Evolutionary conservation across 164 flowering plant genomes (phyloP).

Genomic region (Protea cynaroides): DNA sequence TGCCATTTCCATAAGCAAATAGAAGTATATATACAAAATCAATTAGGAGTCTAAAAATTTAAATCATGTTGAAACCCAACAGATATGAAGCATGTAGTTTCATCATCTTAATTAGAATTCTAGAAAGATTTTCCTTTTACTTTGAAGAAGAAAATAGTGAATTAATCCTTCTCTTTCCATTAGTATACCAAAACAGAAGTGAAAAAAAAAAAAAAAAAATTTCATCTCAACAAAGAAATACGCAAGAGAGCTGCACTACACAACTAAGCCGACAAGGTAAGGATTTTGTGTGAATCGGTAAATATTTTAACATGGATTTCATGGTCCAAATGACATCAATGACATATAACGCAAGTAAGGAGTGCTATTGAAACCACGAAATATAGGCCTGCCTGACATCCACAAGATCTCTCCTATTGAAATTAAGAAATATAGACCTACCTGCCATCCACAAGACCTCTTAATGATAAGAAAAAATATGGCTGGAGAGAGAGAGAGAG

Average conservation of each 20-base stretch:
- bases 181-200: too few relatives aligned
- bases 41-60: neutral
- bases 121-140: neutral
- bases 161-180: too few relatives aligned
- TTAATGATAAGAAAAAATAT: too few relatives aligned
- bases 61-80: neutral
- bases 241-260: neutral
- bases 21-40: neutral
- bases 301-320: neutral
- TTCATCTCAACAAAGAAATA: too few relatives aligned
- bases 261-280: neutral
- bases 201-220: too few relatives aligned
- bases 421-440: too few relatives aligned
- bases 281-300: neutral
- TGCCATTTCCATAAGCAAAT: constrained; percentile 18
- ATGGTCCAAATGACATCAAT: neutral
- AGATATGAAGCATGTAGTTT: neutral
- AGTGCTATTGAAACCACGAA: too few relatives aligned
- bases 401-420: too few relatives aligned
- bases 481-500: too few relatives aligned
- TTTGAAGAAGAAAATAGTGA: neutral
- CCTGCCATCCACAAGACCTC: too few relatives aligned
- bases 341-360: too few relatives aligned
- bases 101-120: neutral
- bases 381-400: too few relatives aligned